phyloP scores from a whole-genome alignment of 2,329 filamentous ascomycete species.

The Aspergillus novofumigatus region DNA sequence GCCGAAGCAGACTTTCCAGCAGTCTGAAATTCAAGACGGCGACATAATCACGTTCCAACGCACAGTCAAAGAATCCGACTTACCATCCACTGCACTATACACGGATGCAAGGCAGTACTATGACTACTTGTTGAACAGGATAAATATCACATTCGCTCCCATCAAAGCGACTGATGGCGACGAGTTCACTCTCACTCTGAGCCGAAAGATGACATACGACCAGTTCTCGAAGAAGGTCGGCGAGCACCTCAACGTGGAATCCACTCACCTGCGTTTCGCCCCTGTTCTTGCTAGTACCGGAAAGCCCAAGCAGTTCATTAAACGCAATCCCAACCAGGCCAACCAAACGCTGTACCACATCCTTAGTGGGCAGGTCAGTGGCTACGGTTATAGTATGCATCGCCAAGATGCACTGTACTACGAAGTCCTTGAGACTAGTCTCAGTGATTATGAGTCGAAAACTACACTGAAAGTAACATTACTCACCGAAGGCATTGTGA shows the following conservation, averaged over 20 bases:
- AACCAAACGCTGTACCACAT: conserved; percentile 72
- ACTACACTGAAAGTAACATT: conserved; percentile 79
- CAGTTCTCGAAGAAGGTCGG: conserved; percentile 79
- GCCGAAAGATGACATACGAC: conserved; percentile 86
- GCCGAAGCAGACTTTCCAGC: conserved; percentile 79
- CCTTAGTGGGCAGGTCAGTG: conserved; percentile 68
- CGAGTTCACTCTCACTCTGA: conserved; percentile 74
- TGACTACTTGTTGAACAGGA: conserved; percentile 84
- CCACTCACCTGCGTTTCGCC: conserved; percentile 87
- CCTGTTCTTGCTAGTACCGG: conserved; percentile 74
- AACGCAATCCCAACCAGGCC: conserved; percentile 66
- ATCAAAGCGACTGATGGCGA: conserved; percentile 52
- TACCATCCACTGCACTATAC: conserved; percentile 46
- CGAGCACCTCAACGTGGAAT: conserved; percentile 68
- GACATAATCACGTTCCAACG: conserved; percentile 95
- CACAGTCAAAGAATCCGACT: conserved; percentile 43
- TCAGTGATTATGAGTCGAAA: conserved; percentile 90
- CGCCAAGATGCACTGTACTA: conserved; percentile 79
- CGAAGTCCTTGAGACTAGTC: conserved; percentile 88
- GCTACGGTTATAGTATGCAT: conserved; percentile 64
- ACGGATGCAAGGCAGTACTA: conserved; percentile 80
- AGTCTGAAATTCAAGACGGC: conserved; percentile 92
- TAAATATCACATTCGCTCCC: conserved; percentile 73
- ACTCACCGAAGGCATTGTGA: conserved; percentile 84
- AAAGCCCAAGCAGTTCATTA: conserved; percentile 73